phyloP scores from a whole-genome alignment of 805 yeast species.

The Wickerhamomyces tratensis region DNA sequence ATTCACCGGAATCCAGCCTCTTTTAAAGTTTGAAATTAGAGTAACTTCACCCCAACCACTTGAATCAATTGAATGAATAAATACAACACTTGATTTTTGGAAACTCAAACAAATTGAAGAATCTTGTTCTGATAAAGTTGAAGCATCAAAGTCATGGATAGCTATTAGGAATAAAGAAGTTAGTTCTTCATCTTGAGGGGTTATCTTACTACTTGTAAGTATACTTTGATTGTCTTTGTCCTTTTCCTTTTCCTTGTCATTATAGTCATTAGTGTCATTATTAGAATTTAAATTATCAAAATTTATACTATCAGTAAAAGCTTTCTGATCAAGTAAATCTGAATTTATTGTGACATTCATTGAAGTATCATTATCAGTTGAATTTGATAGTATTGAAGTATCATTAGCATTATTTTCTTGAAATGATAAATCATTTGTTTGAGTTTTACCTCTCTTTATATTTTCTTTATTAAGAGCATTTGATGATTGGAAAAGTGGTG shows the following conservation, averaged over 20 bases:
- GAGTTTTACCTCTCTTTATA: no score
- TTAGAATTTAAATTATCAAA: no score
- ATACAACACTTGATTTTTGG: slow-evolving; percentile 59
- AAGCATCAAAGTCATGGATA: slow-evolving; percentile 47
- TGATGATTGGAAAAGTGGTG: no score
- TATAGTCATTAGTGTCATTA: no score
- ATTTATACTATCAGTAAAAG: neutral
- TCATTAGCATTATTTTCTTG: no score
- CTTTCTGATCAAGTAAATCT: neutral
- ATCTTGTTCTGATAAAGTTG: slow-evolving; percentile 54
- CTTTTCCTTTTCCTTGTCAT: no score
- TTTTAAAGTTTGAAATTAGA: slow-evolving; percentile 43
- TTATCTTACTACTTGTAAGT: no score
- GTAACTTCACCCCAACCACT: slow-evolving; percentile 90
- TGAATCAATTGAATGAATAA: slow-evolving; percentile 69
- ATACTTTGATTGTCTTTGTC: neutral
- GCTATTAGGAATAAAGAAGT: slow-evolving; percentile 48
- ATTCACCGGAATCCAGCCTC: slow-evolving; percentile 87
- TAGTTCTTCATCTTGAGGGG: slow-evolving; percentile 29
- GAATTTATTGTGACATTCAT: neutral
- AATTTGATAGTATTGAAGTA: no score
- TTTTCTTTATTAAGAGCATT: no score
- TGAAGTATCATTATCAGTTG: no score
- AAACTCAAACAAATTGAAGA: slow-evolving; percentile 68
- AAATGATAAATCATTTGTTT: no score